Base-by-base conservation (phyloP, 2,329 filamentous ascomycete genomes). In the Plectosphaerella plurivora region DNA sequence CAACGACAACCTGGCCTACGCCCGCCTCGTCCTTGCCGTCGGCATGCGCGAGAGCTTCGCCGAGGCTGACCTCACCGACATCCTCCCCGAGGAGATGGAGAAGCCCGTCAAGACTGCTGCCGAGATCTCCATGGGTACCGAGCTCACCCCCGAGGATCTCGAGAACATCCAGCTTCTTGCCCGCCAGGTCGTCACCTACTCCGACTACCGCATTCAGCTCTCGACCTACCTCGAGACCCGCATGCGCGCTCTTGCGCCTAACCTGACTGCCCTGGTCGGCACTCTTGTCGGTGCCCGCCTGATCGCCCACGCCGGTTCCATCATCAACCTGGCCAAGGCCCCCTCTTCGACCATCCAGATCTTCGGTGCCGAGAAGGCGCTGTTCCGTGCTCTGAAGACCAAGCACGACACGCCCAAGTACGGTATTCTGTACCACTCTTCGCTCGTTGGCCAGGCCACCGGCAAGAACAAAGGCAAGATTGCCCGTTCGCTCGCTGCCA, bases 391-490 rank as follows among this genome's bases (percentile, higher is more conserved):
- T 18, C 81, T 99, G 58, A 99, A 99, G 84, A 99, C 94, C 48
- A 97, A 99, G 82, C 93, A 97, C 73, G 91, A 97, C 67, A 99
- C 94, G 39, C 94, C 94, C 67, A 99, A 97, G 75, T 99, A 97
- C 65, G 94, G 94, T 81, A 81, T 96, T 59, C 90, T 95, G 69
- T 95, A 94, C 75, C 89, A 96, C 73, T 88, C 89, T 47, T 94
- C 90, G 25, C 83, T 99, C 45, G 95, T 99, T 59, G 95, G 94
- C 45, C 94, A 99, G 76, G 94, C 94, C 28, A 96, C 90, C 18
- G 94, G 94, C 65, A 93, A 91, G 78, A 97, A 97, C 80, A 99
- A 99, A 86, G 94, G 94, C 64, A 99, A 99, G 81, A 96, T 99
- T 66, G 94, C 94, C 42, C 90, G 94, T 81, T 91, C 96, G 79